Evolutionary conservation across 306 rosid genomes (phyloP).

Genomic region (Echinosophora koreensis): DNA sequence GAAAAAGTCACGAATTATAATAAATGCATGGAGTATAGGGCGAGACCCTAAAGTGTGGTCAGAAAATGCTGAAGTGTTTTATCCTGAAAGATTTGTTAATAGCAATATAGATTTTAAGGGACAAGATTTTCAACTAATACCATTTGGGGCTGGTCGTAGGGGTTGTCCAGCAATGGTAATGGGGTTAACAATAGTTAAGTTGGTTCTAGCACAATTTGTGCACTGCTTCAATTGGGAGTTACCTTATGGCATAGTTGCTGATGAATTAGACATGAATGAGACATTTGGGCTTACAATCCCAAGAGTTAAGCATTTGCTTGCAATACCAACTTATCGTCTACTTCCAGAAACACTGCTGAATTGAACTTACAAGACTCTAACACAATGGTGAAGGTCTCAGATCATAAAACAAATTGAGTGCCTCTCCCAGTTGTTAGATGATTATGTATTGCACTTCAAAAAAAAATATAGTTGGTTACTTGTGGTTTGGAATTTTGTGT

Average conservation of each 20-base stretch:
- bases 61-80: slow-evolving; percentile 30
- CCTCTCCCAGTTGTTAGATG: not conserved
- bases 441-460: not conserved
- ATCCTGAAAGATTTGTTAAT: slow-evolving; percentile 44
- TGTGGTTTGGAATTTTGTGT: not conserved
- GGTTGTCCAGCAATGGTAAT: slow-evolving; percentile 44
- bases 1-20: slow-evolving; percentile 14
- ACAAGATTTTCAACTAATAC: slow-evolving; percentile 40
- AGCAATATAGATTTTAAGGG: slow-evolving; percentile 33
- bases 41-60: slow-evolving; percentile 51
- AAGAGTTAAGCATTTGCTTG: slow-evolving; percentile 44
- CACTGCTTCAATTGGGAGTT: slow-evolving; percentile 59
- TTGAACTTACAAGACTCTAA: not conserved
- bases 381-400: not conserved
- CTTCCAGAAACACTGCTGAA: not conserved
- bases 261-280: slow-evolving; percentile 47
- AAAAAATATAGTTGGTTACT: not conserved
- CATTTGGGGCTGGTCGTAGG: slow-evolving; percentile 53
- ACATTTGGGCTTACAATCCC: slow-evolving; percentile 37
- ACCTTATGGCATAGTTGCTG: not conserved
- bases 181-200: slow-evolving; percentile 27
- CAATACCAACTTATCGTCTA: slow-evolving; percentile 44
- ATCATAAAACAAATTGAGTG: not conserved
- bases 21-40: slow-evolving; percentile 53
- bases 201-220: slow-evolving; percentile 47